Evolutionary conservation across 164 flowering plant species (phyloP).

Genomic region (Sedum album): DNA sequence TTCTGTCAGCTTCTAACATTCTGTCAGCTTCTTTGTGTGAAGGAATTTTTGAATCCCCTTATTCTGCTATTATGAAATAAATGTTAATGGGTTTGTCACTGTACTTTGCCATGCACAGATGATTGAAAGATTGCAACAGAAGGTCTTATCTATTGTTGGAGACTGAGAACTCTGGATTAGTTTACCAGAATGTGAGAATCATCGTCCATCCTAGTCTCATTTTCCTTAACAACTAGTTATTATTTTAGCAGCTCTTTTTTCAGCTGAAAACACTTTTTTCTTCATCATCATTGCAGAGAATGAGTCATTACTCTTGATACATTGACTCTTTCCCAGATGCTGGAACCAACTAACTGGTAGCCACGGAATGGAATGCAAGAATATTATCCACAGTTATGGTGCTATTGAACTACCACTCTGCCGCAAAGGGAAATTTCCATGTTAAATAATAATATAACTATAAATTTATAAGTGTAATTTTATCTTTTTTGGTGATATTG

Average conservation of each 20-base stretch:
- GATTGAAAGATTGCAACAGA: slow-evolving; percentile 50
- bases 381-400: neutral
- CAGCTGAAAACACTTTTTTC: neutral
- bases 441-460: too few relatives aligned
- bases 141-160: slow-evolving; percentile 50
- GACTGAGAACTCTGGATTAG: slow-evolving; percentile 24
- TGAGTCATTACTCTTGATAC: too few relatives aligned
- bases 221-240: neutral
- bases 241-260: neutral
- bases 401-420: neutral
- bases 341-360: neutral
- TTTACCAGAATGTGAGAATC: neutral
- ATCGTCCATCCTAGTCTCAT: neutral
- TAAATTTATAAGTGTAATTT: too few relatives aligned
- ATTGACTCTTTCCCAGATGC: neutral
- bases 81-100: slow-evolving; percentile 1
- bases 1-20: too few relatives aligned
- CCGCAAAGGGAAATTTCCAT: too few relatives aligned
- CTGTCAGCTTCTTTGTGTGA: neutral
- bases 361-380: neutral
- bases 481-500: too few relatives aligned
- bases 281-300: too few relatives aligned
- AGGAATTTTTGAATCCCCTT: neutral
- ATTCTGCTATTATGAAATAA: too few relatives aligned
- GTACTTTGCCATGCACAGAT: slow-evolving; percentile 31